Evolutionary conservation across 257 asterid genomes (phyloP).

Genomic region (Nicotiana sylvestris): DNA sequence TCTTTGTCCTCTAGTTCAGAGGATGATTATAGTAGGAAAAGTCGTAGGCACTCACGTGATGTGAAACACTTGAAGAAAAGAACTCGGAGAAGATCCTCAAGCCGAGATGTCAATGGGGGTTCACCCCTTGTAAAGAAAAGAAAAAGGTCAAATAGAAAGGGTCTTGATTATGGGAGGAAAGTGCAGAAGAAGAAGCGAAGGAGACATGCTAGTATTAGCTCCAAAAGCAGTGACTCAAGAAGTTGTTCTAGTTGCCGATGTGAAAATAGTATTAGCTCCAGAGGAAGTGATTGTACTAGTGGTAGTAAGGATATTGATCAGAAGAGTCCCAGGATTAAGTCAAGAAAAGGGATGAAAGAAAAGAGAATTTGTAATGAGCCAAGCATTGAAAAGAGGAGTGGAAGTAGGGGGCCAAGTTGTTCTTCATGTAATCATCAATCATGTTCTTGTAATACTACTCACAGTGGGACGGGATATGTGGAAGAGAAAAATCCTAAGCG

Average conservation of each 20-base stretch:
- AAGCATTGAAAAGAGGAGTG: conserved; percentile 18
- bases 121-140: conserved; percentile 36
- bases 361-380: conserved; percentile 14
- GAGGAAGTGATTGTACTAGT: conserved; percentile 48
- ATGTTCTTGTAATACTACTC: conserved; percentile 22
- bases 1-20: conserved; percentile 43
- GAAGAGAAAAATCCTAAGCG: conserved; percentile 46
- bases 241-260: conserved; percentile 46
- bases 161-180: conserved; percentile 40
- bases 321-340: conserved; percentile 25
- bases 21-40: conserved; percentile 37
- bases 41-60: conserved; percentile 19
- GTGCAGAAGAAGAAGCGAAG: conserved; percentile 45
- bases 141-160: conserved; percentile 46
- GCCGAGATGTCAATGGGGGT: conserved; percentile 29
- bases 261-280: conserved; percentile 31
- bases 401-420: conserved; percentile 38
- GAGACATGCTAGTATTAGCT: conserved; percentile 37
- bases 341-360: conserved; percentile 20
- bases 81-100: conserved; percentile 32
- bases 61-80: conserved; percentile 32
- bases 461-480: conserved; percentile 25
- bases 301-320: conserved; percentile 26
- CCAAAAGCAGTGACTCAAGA: conserved; percentile 50
- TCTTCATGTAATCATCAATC: conserved; percentile 22